Percentiles rank a stretch among this genome's conserved stretches.
Conservation (phyloP, 352 stramenopile species). For the Globisporangium cylindrosporum region DNA sequence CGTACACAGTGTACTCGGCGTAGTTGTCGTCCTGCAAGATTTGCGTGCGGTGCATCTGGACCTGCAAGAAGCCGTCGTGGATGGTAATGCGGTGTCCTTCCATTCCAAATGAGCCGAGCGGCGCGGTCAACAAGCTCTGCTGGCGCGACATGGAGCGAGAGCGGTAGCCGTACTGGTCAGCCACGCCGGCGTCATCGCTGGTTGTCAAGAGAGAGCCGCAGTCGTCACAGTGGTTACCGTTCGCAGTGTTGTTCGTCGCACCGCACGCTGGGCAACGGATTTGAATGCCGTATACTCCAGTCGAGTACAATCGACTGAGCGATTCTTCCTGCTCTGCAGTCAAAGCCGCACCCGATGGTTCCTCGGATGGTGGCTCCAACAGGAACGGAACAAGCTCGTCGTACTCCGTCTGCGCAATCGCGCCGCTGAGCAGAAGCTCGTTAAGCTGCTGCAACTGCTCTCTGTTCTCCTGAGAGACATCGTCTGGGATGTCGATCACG, state of each 20-base stretch:
- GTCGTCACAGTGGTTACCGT: slow-evolving; percentile 85
- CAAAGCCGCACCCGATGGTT: slow-evolving; percentile 56
- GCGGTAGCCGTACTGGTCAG: slow-evolving; percentile 55
- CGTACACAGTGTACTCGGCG: slow-evolving; percentile 87
- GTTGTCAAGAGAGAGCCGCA: slow-evolving; percentile 84
- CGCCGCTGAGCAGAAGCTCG: slow-evolving; percentile 76
- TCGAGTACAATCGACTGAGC: slow-evolving; percentile 70
- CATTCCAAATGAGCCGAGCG: slow-evolving; percentile 74
- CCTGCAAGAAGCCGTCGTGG: slow-evolving; percentile 83
- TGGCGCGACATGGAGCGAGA: slow-evolving; percentile 57
- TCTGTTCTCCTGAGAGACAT: slow-evolving; percentile 82
- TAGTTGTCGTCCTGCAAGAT: slow-evolving; percentile 89
- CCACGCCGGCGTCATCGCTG: slow-evolving; percentile 52
- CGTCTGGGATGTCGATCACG: slow-evolving; percentile 79
- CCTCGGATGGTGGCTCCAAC: slow-evolving; percentile 63
- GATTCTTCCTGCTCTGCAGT: slow-evolving; percentile 83
- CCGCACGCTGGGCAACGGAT: slow-evolving; percentile 85
- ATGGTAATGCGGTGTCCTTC: slow-evolving; percentile 79
- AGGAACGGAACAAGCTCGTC: slow-evolving; percentile 87
- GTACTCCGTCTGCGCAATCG: slow-evolving; percentile 83
- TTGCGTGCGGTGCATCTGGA: slow-evolving; percentile 83
- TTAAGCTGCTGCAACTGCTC: slow-evolving; percentile 86
- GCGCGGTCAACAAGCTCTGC: slow-evolving; percentile 59
- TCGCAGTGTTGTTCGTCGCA: slow-evolving; percentile 86
- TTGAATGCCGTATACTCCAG: slow-evolving; percentile 80